These are phyloP conservation scores for Kwoniella heveanensis DNA, from an alignment of 768 basidiomycete genomes.

Conservation along the genomic window DNA sequence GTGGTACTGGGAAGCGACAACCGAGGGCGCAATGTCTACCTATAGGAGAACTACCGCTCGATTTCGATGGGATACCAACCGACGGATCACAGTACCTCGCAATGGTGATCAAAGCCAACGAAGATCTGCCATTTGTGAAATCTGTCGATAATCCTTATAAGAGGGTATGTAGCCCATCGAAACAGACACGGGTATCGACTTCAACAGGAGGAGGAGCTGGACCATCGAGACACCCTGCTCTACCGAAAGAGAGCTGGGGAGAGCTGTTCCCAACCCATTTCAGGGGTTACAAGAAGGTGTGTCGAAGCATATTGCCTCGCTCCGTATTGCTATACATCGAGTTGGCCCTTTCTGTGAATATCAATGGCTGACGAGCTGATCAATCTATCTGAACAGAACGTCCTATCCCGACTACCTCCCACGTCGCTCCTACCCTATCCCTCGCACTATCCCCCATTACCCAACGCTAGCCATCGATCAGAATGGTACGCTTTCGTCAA, in stretches of 20 bases:
- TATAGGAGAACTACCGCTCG: conserved; percentile 50
- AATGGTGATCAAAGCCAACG: conserved; percentile 33
- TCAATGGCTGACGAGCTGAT: background rate
- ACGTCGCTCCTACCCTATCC: conserved; percentile 28
- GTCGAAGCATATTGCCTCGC: background rate
- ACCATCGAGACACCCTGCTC: conserved; percentile 46
- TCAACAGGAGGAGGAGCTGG: conserved; percentile 2
- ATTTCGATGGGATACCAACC: conserved; percentile 50
- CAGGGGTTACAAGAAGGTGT: conserved; percentile 40
- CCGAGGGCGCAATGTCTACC: conserved; percentile 53
- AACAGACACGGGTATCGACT: background rate
- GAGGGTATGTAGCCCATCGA: background rate
- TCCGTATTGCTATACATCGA: background rate
- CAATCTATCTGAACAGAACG: conserved; percentile 12
- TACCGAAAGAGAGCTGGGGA: conserved; percentile 50
- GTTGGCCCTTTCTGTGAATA: too few relatives aligned
- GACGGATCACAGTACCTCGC: conserved; percentile 57
- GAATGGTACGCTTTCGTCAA: conserved; percentile 39
- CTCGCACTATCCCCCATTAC: conserved; percentile 26
- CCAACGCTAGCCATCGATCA: conserved; percentile 15
- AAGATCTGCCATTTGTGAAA: conserved; percentile 32
- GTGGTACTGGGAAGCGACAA: background rate
- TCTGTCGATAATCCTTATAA: conserved; percentile 23
- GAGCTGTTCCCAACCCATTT: conserved; percentile 46
- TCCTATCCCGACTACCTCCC: conserved; percentile 27